These are phyloP conservation scores for Chaetoscypha palmicola DNA, from an alignment of 2,329 filamentous ascomycete species.

Conservation along the genomic window DNA sequence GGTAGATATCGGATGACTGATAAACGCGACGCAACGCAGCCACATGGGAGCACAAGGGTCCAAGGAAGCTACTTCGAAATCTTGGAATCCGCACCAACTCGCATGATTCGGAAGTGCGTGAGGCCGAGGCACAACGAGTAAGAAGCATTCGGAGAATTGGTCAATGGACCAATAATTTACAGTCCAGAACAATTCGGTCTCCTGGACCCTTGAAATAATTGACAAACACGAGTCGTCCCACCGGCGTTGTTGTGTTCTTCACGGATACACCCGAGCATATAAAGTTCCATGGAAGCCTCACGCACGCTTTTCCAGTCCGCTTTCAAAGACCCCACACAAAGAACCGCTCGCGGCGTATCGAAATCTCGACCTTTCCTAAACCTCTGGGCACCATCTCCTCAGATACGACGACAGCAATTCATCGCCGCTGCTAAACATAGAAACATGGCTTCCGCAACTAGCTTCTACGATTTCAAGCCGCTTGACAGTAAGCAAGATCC, in stretches of 20 bases:
- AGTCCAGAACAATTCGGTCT: no score
- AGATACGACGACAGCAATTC: conserved; percentile 4
- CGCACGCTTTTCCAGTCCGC: conserved; percentile 8
- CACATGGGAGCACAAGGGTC: neutral
- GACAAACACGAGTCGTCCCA: no score
- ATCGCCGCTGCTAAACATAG: conserved; percentile 1
- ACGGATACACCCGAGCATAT: no score
- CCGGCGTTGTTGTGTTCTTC: no score
- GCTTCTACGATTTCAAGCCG: conserved; percentile 79
- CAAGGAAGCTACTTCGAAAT: neutral
- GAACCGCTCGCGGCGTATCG: conserved; percentile 1
- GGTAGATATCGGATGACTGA: no score
- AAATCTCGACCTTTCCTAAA: conserved; percentile 8
- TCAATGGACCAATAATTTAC: no score
- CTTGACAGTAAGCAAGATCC: conserved; percentile 74
- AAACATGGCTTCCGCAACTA: conserved; percentile 59
- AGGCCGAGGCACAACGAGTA: neutral
- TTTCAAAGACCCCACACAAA: conserved; percentile 12
- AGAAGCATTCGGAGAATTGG: no score
- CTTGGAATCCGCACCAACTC: no score
- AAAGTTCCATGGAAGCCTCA: conserved; percentile 9
- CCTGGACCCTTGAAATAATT: neutral
- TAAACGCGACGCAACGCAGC: neutral
- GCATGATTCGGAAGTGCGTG: neutral
- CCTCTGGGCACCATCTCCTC: conserved; percentile 2